Conservation (phyloP, 2,329 filamentous ascomycete genomes). For the Chaetomium globosum region DNA sequence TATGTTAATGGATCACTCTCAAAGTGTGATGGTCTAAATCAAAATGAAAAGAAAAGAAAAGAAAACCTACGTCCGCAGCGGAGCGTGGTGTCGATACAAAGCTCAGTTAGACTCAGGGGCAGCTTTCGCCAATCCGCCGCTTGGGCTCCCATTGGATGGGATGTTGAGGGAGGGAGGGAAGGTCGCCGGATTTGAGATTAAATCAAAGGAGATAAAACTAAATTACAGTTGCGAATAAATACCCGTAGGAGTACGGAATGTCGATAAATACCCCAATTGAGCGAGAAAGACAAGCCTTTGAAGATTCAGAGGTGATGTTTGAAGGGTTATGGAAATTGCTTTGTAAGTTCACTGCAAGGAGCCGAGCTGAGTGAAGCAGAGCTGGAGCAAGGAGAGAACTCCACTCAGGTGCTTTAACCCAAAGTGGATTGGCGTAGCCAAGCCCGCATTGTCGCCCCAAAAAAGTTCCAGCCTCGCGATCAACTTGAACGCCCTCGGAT, state of each 20-base stretch:
- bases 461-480: conserved; percentile 53
- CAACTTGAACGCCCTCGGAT: conserved; percentile 26
- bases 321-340: neutral
- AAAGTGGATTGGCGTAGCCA: conserved; percentile 37
- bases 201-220: neutral
- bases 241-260: neutral
- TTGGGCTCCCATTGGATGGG: conserved; percentile 38
- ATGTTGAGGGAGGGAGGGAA: neutral
- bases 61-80: conserved; percentile 69
- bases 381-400: neutral
- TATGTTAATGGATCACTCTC: neutral
- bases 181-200: neutral
- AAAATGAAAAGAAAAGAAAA: neutral
- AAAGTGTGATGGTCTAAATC: neutral
- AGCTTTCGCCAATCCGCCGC: conserved; percentile 85
- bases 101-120: conserved; percentile 77
- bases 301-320: neutral
- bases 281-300: neutral
- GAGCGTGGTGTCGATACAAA: conserved; percentile 92
- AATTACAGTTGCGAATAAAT: neutral
- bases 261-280: neutral
- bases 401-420: conserved; percentile 36
- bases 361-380: neutral
- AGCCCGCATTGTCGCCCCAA: conserved; percentile 36
- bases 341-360: neutral